phyloP scores from a whole-genome alignment of 108 stramenopile genomes.

The Pseudonitzschia multiseries region DNA sequence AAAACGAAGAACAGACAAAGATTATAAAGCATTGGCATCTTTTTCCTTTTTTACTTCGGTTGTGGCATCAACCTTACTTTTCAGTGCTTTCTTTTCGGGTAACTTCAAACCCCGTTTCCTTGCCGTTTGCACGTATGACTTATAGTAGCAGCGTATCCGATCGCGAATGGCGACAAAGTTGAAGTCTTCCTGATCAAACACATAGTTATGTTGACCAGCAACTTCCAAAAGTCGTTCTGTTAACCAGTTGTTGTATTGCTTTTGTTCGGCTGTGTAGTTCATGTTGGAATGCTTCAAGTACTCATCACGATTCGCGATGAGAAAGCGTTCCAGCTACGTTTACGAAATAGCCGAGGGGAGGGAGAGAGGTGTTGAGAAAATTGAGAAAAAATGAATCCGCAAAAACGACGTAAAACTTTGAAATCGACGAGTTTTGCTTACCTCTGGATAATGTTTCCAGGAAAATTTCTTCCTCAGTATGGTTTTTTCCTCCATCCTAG shows the following conservation, averaged over 20 bases:
- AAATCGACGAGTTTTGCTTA: conserved; percentile 24
- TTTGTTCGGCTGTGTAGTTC: conserved; percentile 88
- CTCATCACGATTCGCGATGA: conserved; percentile 84
- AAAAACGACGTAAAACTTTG: not conserved
- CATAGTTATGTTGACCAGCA: conserved; percentile 62
- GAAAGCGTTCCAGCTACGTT: conserved; percentile 70
- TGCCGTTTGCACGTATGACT: conserved; percentile 81
- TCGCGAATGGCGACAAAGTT: conserved; percentile 86
- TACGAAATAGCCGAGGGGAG: not conserved
- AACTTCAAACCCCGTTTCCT: conserved; percentile 74
- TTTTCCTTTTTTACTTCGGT: not conserved
- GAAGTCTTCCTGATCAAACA: conserved; percentile 78
- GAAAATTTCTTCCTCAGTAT: conserved; percentile 82
- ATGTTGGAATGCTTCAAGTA: conserved; percentile 80
- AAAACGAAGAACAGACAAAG: too few relatives aligned
- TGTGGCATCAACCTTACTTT: conserved; percentile 6
- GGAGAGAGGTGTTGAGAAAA: not conserved
- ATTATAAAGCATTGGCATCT: not conserved
- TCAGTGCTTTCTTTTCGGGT: conserved; percentile 41
- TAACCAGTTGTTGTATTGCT: conserved; percentile 88
- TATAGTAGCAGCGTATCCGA: conserved; percentile 88
- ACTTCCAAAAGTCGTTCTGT: conserved; percentile 73
- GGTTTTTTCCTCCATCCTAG: conserved; percentile 52
- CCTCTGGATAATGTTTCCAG: conserved; percentile 90
- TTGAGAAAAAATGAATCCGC: too few relatives aligned